Conservation (phyloP, 164 flowering plant genomes). For the Piper longum region DNA sequence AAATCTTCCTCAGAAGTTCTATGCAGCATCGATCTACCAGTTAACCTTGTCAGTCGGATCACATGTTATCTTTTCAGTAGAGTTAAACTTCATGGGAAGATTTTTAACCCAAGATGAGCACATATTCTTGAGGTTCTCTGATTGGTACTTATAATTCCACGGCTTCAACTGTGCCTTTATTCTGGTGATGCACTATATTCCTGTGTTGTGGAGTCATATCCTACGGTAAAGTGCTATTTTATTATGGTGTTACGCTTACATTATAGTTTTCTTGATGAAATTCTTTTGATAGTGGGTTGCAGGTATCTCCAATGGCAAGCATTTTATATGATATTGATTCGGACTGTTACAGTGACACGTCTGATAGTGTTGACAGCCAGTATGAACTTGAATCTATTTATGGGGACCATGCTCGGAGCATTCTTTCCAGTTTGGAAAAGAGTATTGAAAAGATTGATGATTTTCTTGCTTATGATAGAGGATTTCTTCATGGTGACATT, state of each 20-base stretch:
- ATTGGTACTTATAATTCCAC: no score
- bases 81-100: not conserved
- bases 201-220: no score
- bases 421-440: conserved; percentile 73
- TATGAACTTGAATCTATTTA: conserved; percentile 49
- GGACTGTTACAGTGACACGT: conserved; percentile 55
- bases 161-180: no score
- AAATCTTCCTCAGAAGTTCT: conserved; percentile 8
- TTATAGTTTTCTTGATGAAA: not conserved
- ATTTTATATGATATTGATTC: conserved; percentile 49
- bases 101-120: no score
- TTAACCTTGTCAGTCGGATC: conserved; percentile 77
- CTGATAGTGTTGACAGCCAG: conserved; percentile 46
- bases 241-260: not conserved
- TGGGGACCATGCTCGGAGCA: conserved; percentile 54
- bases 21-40: conserved; percentile 10
- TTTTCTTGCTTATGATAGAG: conserved; percentile 71
- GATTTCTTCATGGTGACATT: conserved; percentile 55
- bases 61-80: not conserved
- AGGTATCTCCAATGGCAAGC: not conserved
- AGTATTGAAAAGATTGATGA: conserved; percentile 85
- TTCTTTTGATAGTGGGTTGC: not conserved
- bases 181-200: no score
- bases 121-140: no score
- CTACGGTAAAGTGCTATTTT: no score